Conservation (phyloP, 805 yeast genomes). For the Lachancea fermentati region DNA sequence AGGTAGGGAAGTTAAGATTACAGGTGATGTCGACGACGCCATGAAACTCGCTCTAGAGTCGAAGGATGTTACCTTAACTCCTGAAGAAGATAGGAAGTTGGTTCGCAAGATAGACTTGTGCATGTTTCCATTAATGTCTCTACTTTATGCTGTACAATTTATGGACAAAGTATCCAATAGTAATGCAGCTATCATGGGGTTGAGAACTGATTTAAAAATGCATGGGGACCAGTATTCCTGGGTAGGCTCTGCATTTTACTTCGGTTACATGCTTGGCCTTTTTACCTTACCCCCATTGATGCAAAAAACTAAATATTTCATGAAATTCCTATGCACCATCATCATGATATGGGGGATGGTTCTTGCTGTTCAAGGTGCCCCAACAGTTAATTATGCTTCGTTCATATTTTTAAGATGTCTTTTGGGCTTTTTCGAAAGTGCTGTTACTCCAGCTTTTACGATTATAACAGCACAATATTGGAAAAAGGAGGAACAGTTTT, state of each 20-base stretch:
- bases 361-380: constrained; percentile 44
- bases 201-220: constrained; percentile 39
- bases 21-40: constrained; percentile 42
- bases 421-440: constrained; percentile 43
- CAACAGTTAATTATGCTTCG: constrained; percentile 36
- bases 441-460: constrained; percentile 47
- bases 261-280: constrained; percentile 44
- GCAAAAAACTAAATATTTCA: constrained; percentile 48
- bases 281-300: constrained; percentile 11
- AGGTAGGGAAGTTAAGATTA: constrained; percentile 17
- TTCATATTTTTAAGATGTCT: constrained; percentile 39
- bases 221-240: constrained; percentile 38
- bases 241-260: constrained; percentile 48
- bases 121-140: constrained; percentile 42
- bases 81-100: constrained; percentile 27
- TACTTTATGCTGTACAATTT: constrained; percentile 42
- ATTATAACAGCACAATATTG: constrained; percentile 50
- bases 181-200: constrained; percentile 45
- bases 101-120: constrained; percentile 43
- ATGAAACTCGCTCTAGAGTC: constrained; percentile 34
- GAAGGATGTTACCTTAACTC: constrained; percentile 22
- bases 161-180: constrained; percentile 50
- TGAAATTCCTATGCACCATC: constrained; percentile 40
- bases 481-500: constrained; percentile 36
- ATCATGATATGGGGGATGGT: constrained; percentile 53